phyloP scores from a whole-genome alignment of 371 early-diverging fungal species.

The Encephalitozoon cuniculi region DNA sequence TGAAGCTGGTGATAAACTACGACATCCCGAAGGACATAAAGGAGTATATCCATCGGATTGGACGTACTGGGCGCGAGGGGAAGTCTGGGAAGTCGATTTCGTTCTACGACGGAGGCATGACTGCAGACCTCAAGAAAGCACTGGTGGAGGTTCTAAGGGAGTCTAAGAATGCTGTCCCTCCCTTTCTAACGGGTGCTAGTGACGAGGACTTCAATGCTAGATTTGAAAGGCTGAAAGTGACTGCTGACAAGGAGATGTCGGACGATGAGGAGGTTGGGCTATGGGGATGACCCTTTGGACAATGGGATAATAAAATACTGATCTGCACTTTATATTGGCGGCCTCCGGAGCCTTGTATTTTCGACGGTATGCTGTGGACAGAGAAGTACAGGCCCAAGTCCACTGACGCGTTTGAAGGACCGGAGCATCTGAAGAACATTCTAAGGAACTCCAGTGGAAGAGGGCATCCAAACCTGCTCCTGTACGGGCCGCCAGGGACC shows the following conservation, averaged over 20 bases:
- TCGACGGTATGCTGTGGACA: constrained; percentile 52
- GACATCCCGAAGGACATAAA: constrained; percentile 88
- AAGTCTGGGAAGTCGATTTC: constrained; percentile 80
- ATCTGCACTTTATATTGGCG: not conserved
- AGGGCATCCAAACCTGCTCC: constrained; percentile 79
- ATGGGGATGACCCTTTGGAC: not conserved
- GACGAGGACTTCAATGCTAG: not conserved
- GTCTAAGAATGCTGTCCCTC: constrained; percentile 81
- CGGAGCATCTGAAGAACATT: constrained; percentile 46
- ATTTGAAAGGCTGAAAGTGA: not conserved
- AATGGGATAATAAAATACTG: not conserved
- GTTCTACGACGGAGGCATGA: constrained; percentile 65
- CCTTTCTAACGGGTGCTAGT: constrained; percentile 61
- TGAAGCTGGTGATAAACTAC: constrained; percentile 96
- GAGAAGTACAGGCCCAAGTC: constrained; percentile 61
- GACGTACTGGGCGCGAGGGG: constrained; percentile 64
- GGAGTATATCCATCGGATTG: constrained; percentile 87
- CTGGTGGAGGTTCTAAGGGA: constrained; percentile 78
- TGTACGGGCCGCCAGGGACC: constrained; percentile 96
- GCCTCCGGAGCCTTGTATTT: not conserved
- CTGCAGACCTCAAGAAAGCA: constrained; percentile 75
- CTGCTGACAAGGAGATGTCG: constrained; percentile 8
- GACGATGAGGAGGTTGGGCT: constrained; percentile 7
- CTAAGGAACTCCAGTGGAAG: constrained; percentile 21
- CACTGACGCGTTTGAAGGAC: constrained; percentile 36